Evolutionary conservation across 2,329 filamentous ascomycete species (phyloP), one percentile per base, ranked within the genome.

Genomic region (Cladosporium velox): DNA sequence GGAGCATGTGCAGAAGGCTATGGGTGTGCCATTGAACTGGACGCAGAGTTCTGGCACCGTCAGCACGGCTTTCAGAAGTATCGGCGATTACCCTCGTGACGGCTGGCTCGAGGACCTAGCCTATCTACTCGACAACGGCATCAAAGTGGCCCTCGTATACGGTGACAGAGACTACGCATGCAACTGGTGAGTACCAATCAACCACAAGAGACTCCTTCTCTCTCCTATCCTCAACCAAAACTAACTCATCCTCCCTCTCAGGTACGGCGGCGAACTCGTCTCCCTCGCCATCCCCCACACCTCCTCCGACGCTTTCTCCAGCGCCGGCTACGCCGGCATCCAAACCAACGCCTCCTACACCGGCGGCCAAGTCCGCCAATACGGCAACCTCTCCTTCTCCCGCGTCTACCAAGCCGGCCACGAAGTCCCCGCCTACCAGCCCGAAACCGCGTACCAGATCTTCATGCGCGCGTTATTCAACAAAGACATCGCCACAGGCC

Each of bases 231-330:
- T 24, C 24, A 24, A 24, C 24, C 24, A 24, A 24, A 24, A 24
- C 24, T 26, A 34, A 10, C 21, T 2, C 30, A 85, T 14, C 55
- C 38, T 14, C 47, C 44, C 18, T 11, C 84, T 85, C 69, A 87
- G 85, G 86, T 77, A 85, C 38, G 85, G 85, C 14, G 85, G 83
- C 55, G 84, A 87, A 72, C 77, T 79, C 7, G 80, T 83, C 14
- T 83, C 80, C 64, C 76, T 86, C 10, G 78, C 78, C 0, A 77
- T 88, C 24, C 89, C 89, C 74, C 88, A 82, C 78, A 85, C 85
- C 1, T 72, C 77, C 24, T 75, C 76, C 24, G 47, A 67, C 4
- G 70, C 76, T 7, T 87, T 87, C 75, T 76, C 74, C n/a, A 69
- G 73, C 24, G 81, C 83, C 0, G 83, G 84, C 7, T 85, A 86